Evolutionary conservation across 1,284 basidiomycete genomes (phyloP).

Genomic region (Macrocybe sp.): DNA sequence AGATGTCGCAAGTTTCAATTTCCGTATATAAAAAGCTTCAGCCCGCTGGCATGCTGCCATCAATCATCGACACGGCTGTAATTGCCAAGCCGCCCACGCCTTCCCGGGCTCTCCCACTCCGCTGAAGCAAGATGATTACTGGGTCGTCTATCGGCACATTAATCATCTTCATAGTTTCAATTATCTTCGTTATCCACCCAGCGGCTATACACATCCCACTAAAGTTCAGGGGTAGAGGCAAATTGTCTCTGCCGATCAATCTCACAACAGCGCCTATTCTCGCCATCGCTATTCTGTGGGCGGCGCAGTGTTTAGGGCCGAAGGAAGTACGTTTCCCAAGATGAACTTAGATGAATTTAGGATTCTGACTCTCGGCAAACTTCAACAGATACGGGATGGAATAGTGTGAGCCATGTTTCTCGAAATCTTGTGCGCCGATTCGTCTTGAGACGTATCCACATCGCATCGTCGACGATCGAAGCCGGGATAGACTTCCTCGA

Average conservation of each 20-base stretch:
- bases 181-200: slow-evolving; percentile 24
- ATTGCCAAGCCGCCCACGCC: neutral
- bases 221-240: slow-evolving; percentile 9
- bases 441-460: neutral
- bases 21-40: too few species aligned
- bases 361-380: too few species aligned
- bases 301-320: slow-evolving; percentile 24
- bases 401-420: slow-evolving; percentile 38
- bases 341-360: neutral
- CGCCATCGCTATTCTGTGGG: slow-evolving; percentile 24
- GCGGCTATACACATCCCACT: slow-evolving; percentile 17
- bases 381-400: slow-evolving; percentile 57
- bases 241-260: slow-evolving; percentile 17
- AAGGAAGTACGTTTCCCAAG: slow-evolving; percentile 10
- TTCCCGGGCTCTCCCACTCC: neutral
- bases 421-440: slow-evolving; percentile 16
- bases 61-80: too few species aligned
- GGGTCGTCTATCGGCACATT: slow-evolving; percentile 22
- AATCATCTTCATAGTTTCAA: slow-evolving; percentile 24
- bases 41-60: too few species aligned
- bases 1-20: too few species aligned
- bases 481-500: too few species aligned
- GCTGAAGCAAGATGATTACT: slow-evolving; percentile 19
- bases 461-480: neutral
- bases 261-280: slow-evolving; percentile 27